A percentile compares a stretch with the other conserved stretches of the same genome.
Conservation (phyloP, 2,329 filamentous ascomycete genomes). For the Sporothrix phasma region DNA sequence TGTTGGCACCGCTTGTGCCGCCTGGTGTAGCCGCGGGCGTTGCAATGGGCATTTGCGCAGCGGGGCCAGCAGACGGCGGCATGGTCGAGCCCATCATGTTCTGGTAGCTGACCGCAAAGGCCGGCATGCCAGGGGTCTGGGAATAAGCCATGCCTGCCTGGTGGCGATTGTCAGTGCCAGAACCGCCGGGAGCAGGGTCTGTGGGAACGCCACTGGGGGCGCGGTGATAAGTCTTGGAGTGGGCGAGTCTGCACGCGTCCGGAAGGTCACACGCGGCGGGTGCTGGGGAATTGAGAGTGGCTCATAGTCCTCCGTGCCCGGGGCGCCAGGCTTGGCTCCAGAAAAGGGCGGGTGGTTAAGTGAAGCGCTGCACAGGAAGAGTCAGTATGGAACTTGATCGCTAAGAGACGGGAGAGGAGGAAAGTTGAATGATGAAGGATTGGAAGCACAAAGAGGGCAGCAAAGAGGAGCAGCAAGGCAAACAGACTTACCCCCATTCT, state of each 20-base stretch:
- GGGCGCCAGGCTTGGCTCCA: constrained; percentile 15
- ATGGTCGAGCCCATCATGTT: not conserved
- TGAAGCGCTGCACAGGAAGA: constrained; percentile 9
- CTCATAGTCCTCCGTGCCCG: constrained; percentile 14
- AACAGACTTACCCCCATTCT: constrained; percentile 20
- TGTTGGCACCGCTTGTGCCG: not conserved
- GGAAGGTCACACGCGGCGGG: constrained; percentile 6
- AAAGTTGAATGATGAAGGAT: not conserved
- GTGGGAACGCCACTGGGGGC: not conserved
- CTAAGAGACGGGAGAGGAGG: not conserved
- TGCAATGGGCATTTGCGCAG: not conserved
- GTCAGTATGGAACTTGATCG: no score
- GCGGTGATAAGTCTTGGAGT: constrained; percentile 1
- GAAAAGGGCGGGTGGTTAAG: constrained; percentile 17
- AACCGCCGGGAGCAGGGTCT: not conserved
- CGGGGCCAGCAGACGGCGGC: not conserved
- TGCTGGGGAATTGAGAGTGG: constrained; percentile 2
- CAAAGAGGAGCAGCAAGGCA: not conserved
- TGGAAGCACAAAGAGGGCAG: not conserved
- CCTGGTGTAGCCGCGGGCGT: not conserved
- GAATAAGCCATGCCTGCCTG: not conserved
- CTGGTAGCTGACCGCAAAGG: not conserved
- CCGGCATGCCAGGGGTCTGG: not conserved
- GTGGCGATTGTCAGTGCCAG: not conserved
- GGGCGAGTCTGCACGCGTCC: constrained; percentile 1